These are phyloP conservation scores for Anthracocystis setariae DNA, from an alignment of 1,284 basidiomycete species.

Conservation along the genomic window DNA sequence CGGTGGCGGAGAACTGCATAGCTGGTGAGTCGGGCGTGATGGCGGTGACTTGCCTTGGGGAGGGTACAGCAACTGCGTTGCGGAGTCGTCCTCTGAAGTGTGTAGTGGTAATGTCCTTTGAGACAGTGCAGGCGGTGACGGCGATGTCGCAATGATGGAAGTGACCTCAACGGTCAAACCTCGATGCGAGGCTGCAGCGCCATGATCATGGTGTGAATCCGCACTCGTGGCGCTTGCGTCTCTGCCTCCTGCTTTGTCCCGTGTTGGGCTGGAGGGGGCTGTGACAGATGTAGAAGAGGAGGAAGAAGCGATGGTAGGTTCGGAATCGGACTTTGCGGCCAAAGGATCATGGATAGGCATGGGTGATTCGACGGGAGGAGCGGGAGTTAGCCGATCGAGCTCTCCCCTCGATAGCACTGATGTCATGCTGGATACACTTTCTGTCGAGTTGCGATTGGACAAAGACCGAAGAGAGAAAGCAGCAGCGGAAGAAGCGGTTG, in stretches of 20 bases:
- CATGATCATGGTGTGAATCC: slow-evolving; percentile 3
- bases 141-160: background rate
- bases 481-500: slow-evolving; percentile 51
- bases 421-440: slow-evolving; percentile 47
- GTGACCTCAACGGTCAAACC: background rate
- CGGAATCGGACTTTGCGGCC: slow-evolving; percentile 7
- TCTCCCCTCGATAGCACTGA: slow-evolving; percentile 23
- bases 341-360: slow-evolving; percentile 5
- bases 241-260: background rate
- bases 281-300: slow-evolving; percentile 25
- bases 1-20: slow-evolving; percentile 3
- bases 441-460: slow-evolving; percentile 54
- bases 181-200: background rate
- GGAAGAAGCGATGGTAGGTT: slow-evolving; percentile 8
- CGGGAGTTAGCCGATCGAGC: slow-evolving; percentile 23
- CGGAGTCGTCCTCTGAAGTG: background rate
- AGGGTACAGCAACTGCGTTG: background rate
- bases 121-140: background rate
- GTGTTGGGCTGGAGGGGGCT: slow-evolving; percentile 25
- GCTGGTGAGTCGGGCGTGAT: background rate
- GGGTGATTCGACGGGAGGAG: slow-evolving; percentile 14
- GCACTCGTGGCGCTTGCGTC: background rate
- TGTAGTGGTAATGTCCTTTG: background rate
- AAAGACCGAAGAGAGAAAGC: slow-evolving; percentile 53
- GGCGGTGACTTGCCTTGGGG: slow-evolving; percentile 1